Evolutionary conservation across 164 flowering plant genomes (phyloP).

Genomic region (Stephania yunnanensis): DNA sequence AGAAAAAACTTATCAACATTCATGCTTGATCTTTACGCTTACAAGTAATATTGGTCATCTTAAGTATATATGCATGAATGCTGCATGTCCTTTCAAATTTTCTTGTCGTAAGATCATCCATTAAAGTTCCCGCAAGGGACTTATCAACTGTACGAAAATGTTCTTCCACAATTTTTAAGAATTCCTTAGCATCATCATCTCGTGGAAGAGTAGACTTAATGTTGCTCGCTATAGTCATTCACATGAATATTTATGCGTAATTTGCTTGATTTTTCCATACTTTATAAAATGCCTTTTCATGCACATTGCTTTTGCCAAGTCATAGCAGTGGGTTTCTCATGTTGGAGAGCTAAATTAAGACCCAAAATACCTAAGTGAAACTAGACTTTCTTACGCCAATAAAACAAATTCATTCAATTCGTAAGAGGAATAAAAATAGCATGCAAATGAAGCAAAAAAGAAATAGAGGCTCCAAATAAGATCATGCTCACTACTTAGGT

Average conservation of each 20-base stretch:
- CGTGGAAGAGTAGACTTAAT: slow-evolving; percentile 10
- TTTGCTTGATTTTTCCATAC: slow-evolving; percentile 18
- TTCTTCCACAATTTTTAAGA: slow-evolving; percentile 1
- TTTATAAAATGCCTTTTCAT: not conserved
- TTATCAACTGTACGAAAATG: slow-evolving; percentile 15
- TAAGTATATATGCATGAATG: not conserved
- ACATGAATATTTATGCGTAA: slow-evolving; percentile 18
- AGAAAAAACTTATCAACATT: slow-evolving; percentile 12
- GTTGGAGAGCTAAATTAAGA: not conserved
- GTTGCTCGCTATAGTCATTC: slow-evolving; percentile 18
- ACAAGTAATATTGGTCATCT: slow-evolving; percentile 11
- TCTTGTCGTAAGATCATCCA: not conserved
- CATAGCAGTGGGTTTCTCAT: not conserved
- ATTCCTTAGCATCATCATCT: slow-evolving; percentile 14
- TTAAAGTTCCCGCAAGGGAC: not conserved
- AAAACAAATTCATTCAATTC: no score
- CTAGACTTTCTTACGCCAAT: no score
- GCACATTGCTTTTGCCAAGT: not conserved
- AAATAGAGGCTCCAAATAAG: no score
- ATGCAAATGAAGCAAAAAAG: no score
- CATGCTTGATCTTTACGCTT: slow-evolving; percentile 2
- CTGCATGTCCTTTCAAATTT: not conserved
- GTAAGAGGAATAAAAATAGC: no score
- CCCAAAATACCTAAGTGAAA: no score
- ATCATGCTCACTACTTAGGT: no score